A percentile compares a stretch with the other conserved stretches of the same genome.
Evolutionary conservation across 2,329 filamentous ascomycete genomes (phyloP).

Genomic region (Pestalotiopsis fici): DNA sequence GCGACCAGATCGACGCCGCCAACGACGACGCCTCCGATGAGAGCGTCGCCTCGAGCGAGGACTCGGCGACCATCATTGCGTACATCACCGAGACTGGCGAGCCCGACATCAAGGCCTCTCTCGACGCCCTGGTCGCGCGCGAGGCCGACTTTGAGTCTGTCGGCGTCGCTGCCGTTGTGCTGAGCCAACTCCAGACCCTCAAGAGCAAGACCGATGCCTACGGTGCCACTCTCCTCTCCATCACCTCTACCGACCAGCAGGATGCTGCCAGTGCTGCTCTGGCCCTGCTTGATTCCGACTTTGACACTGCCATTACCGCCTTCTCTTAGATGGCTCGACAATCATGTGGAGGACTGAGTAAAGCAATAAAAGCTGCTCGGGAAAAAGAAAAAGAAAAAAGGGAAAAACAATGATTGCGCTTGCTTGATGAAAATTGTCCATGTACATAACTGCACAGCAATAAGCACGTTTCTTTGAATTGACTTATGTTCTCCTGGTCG

Average conservation of each 20-base stretch:
- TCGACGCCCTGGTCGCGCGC: neutral
- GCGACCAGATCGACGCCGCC: neutral
- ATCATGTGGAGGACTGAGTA: neutral
- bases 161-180: neutral
- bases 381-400: neutral
- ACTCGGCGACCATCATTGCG: conserved; percentile 4
- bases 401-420: neutral
- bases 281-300: conserved; percentile 1
- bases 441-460: neutral
- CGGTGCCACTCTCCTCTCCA: neutral
- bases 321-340: conserved; percentile 2
- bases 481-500: neutral
- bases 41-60: conserved; percentile 1
- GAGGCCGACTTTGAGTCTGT: conserved; percentile 3
- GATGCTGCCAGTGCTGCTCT: neutral
- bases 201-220: conserved; percentile 3
- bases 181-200: neutral
- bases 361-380: neutral
- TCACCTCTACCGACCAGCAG: conserved; percentile 3
- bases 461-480: neutral
- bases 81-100: conserved; percentile 4
- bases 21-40: conserved; percentile 1
- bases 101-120: conserved; percentile 5
- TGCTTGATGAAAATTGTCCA: neutral
- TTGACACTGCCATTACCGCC: conserved; percentile 4